phyloP scores from a whole-genome alignment of 2,329 filamentous ascomycete species.

The Coniochaeta sp. region DNA sequence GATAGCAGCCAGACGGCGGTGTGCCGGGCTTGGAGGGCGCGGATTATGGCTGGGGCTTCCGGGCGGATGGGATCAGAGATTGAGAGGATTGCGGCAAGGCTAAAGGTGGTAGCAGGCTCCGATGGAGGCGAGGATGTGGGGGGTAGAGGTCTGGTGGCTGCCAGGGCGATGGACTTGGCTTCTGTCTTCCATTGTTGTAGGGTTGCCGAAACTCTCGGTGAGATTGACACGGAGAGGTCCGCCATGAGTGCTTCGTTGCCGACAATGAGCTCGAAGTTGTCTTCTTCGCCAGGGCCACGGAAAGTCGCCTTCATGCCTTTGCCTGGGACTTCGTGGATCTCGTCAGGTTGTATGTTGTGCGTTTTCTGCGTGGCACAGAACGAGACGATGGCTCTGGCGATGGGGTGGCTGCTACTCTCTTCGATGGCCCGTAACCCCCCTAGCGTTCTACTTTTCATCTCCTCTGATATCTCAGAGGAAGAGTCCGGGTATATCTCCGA shows the following conservation, averaged over 20 bases:
- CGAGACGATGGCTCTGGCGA: slow-evolving; percentile 61
- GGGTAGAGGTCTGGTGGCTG: slow-evolving; percentile 31
- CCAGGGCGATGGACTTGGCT: slow-evolving; percentile 57
- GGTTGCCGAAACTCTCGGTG: slow-evolving; percentile 21
- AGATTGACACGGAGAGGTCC: slow-evolving; percentile 34
- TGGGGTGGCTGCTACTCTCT: slow-evolving; percentile 65
- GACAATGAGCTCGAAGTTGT: slow-evolving; percentile 47
- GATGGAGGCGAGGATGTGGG: background rate
- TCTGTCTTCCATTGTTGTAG: slow-evolving; percentile 52
- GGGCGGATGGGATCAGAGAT: slow-evolving; percentile 75
- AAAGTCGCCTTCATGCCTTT: slow-evolving; percentile 60
- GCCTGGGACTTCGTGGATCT: slow-evolving; percentile 61
- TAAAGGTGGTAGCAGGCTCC: slow-evolving; percentile 25
- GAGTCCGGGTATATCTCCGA: slow-evolving; percentile 30
- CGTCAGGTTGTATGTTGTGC: slow-evolving; percentile 22
- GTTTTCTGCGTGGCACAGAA: slow-evolving; percentile 43
- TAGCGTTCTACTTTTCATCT: slow-evolving; percentile 28
- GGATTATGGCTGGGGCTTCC: slow-evolving; percentile 60
- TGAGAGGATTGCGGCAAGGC: slow-evolving; percentile 59
- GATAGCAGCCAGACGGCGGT: slow-evolving; percentile 87
- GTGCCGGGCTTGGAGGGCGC: slow-evolving; percentile 54
- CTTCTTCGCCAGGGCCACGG: slow-evolving; percentile 17
- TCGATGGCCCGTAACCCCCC: slow-evolving; percentile 55
- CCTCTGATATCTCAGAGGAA: slow-evolving; percentile 11
- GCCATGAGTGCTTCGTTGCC: slow-evolving; percentile 67